Percentiles rank a stretch among this genome's conserved stretches.
Evolutionary conservation across 495 filamentous ascomycete species (phyloP).

Genomic region (Ascobolus immersus): DNA sequence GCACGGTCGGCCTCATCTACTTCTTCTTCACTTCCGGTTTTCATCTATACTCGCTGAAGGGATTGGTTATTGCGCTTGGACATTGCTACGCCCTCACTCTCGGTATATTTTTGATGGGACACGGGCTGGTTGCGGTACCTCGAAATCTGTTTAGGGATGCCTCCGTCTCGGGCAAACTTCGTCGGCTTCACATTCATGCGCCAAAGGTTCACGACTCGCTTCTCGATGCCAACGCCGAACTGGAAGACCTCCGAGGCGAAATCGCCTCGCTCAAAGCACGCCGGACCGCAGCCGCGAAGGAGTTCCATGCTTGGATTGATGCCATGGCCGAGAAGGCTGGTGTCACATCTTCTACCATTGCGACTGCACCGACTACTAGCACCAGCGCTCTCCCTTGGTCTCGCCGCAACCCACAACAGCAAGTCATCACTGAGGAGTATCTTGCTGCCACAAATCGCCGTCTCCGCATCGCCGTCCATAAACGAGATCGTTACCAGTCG

Average conservation of each 20-base stretch:
- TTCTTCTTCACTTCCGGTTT: constrained; percentile 59
- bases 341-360: too few relatives aligned
- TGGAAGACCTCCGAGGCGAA: constrained; percentile 60
- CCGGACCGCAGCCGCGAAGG: constrained; percentile 55
- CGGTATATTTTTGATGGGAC: constrained; percentile 91
- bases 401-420: constrained; percentile 26
- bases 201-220: constrained; percentile 65
- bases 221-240: constrained; percentile 53
- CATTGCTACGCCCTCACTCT: constrained; percentile 80
- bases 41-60: constrained; percentile 37
- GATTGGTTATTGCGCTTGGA: constrained; percentile 68
- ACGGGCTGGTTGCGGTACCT: constrained; percentile 79
- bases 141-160: constrained; percentile 52
- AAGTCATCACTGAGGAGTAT: constrained; percentile 78
- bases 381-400: constrained; percentile 13
- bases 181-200: constrained; percentile 49
- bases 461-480: constrained; percentile 55
- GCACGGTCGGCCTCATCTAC: constrained; percentile 50
- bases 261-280: constrained; percentile 50
- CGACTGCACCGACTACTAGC: too few relatives aligned
- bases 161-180: constrained; percentile 42
- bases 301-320: constrained; percentile 87
- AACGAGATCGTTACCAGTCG: constrained; percentile 51
- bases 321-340: constrained; percentile 50
- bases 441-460: constrained; percentile 67